Base-by-base conservation (phyloP, 352 stramenopile species). In the Pythium phragmitis region DNA sequence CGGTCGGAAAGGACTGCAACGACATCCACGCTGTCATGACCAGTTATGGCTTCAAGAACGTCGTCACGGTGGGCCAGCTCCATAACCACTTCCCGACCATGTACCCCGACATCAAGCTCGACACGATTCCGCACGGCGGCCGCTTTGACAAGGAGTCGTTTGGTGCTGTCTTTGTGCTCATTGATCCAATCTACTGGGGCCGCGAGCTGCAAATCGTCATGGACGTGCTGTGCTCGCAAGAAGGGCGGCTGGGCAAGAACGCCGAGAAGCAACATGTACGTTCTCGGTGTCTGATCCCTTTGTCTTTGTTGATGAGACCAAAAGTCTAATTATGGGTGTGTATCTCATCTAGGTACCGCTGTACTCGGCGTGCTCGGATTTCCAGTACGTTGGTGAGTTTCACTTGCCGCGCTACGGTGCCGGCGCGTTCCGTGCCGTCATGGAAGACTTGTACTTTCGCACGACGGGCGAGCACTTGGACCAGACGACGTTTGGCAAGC, bases 341-440 rank as follows among this genome's bases (percentile, higher is more conserved):
- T 30, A 23, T 30, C 19, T 62, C 26, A 17, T 14, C 16, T 46
- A 88, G 60, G 73, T 92, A 23, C 84, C 85, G 30, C 68, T 95
- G 33, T 95, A 93, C 70, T 95, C 85, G 53, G 82, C 86, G 56
- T 95, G 86, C 76, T 92, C 83, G 5, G 86, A 95, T 50, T 95
- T 95, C 67, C 85, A 95, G 67, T 95, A 95, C 62, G 85, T 95
- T 13, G 84, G 86, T 13, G 86, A 92, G 53, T 92, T 92, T 68
- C 84, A 94, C 59, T 67, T 92, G 49, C 86, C 86, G 21, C 82
- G 86, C 19, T 94, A 89, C 63, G 86, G 86, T 17, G 86, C 86
- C 12, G 86, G 86, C 19, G 86, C 86, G 5, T 94, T 94, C 70
- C 83, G 87, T 16, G 82, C 86, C 0, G 75, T 92, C 13, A 69